Base-by-base conservation (phyloP, 176 grass and related monocot genomes). In the Oryza rufipogon region DNA sequence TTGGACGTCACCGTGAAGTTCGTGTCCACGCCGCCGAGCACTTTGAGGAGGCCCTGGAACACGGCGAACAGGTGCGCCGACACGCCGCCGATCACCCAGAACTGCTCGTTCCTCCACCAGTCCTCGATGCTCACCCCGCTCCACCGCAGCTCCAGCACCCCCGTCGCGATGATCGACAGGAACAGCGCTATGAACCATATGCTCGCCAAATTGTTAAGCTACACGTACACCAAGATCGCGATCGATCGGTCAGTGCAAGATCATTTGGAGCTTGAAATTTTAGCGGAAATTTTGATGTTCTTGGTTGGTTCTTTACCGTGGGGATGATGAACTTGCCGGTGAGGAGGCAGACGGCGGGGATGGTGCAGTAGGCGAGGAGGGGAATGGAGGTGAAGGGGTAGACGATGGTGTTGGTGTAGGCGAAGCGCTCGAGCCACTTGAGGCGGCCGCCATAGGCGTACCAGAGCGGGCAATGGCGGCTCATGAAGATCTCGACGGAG, bases 1-100 rank as follows among this genome's bases (percentile, higher is more conserved):
- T 99, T 99, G 63, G 93, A 86, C 3, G 97, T 99, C 81, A 99
- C 97, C 1, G 96, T 96, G 86, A 99, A 99, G 90, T 96, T 99
- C 78, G 97, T 94, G 88, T 96, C 93, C 17, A 99, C 88, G 9
- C 93, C 97, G 2, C 85, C 91, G 0, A 96, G 56, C 56, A 99
- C 97, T 91, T 96, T 99, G 68, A 99, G 96, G 30, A 99, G 80
- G 25, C 96, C 93, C 76, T 96, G 93, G 89, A 99, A 96, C 78
- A 96, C 91, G 0, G 93, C 93, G 65, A 99, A 99, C 11, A 99
- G 81, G 65, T 99, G 96, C 4, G 93, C 96, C 0, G 91, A 99
- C 7, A 94, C 91, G 64, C 96, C 91, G 6, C 93, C 96, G 33
- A 99, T 99, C 0, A 94, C 95, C 95, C 95, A 97, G 79, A 94